Evolutionary conservation across 805 yeast species (phyloP).

Genomic region (Lipomyces yamanashiensis): DNA sequence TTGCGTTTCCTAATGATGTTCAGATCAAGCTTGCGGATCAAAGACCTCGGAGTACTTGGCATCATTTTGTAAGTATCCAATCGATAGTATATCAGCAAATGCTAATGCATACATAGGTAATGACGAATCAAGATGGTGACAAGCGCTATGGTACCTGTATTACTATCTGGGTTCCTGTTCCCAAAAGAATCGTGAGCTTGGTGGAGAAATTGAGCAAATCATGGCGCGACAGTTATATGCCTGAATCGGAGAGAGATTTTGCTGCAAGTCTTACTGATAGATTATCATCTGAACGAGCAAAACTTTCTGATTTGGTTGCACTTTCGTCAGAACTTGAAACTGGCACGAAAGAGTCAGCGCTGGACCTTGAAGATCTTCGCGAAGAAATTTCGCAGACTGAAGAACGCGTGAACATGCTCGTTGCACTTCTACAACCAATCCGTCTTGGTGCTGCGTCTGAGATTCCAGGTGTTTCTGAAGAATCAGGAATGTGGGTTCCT

Average conservation of each 20-base stretch:
- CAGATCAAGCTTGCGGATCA: slow-evolving; percentile 22
- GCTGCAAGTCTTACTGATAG: slow-evolving; percentile 20
- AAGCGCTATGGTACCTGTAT: slow-evolving; percentile 31
- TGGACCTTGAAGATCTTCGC: background rate
- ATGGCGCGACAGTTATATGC: slow-evolving; percentile 28
- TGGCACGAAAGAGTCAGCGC: background rate
- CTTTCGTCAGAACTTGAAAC: background rate
- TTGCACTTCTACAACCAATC: slow-evolving; percentile 30
- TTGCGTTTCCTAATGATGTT: slow-evolving; percentile 36
- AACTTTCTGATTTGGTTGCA: slow-evolving; percentile 2
- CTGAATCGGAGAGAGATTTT: slow-evolving; percentile 28
- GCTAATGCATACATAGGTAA: slow-evolving; percentile 4
- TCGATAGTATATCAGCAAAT: background rate
- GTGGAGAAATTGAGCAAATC: slow-evolving; percentile 20
- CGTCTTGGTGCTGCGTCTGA: slow-evolving; percentile 22
- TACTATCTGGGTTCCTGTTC: slow-evolving; percentile 31
- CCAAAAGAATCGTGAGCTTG: slow-evolving; percentile 13
- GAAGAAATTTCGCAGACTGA: slow-evolving; percentile 23
- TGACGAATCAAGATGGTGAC: slow-evolving; percentile 33
- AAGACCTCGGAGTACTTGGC: slow-evolving; percentile 32
- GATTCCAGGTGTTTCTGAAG: slow-evolving; percentile 25
- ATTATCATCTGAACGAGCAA: slow-evolving; percentile 15
- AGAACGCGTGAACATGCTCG: slow-evolving; percentile 29
- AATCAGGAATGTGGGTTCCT: slow-evolving; percentile 34
- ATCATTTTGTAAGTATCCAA: slow-evolving; percentile 27